Conservation (phyloP, 768 basidiomycete species). For the Royoungia palumana region DNA sequence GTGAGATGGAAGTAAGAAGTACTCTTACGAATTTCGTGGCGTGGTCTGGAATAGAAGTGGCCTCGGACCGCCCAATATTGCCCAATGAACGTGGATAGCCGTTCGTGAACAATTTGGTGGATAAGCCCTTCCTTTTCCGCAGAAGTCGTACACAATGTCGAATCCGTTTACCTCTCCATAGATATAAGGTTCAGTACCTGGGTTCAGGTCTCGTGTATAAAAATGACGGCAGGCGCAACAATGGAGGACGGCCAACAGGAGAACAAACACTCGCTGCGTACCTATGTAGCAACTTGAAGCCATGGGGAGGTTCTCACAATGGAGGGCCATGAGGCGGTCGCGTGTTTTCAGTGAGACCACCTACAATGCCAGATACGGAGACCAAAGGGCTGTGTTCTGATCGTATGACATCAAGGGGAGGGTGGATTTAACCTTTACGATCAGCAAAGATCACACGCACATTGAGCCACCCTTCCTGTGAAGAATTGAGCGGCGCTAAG, state of each 20-base stretch:
- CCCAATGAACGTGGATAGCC: neutral
- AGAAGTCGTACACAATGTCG: neutral
- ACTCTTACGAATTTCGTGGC: neutral
- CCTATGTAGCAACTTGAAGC: no score
- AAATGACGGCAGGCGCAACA: slow-evolving; percentile 5
- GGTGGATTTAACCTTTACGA: slow-evolving; percentile 21
- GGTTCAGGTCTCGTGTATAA: neutral
- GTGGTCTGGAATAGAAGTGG: neutral
- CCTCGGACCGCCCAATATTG: slow-evolving; percentile 2
- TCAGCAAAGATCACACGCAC: slow-evolving; percentile 15
- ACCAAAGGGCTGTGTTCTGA: slow-evolving; percentile 14
- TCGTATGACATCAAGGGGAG: slow-evolving; percentile 18
- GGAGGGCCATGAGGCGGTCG: slow-evolving; percentile 26
- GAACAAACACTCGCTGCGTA: slow-evolving; percentile 1
- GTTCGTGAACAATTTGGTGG: no score
- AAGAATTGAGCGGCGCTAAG: neutral
- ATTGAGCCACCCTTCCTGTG: slow-evolving; percentile 13
- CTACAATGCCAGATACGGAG: neutral
- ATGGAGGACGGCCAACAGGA: slow-evolving; percentile 16
- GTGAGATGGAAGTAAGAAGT: slow-evolving; percentile 7
- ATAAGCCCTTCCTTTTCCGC: no score
- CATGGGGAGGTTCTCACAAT: slow-evolving; percentile 14
- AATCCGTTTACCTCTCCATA: neutral
- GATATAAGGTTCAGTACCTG: slow-evolving; percentile 7
- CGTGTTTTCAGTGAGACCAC: slow-evolving; percentile 15